Evolutionary conservation across 2,329 filamentous ascomycete genomes (phyloP).

Genomic region (Thielaviopsis populi): DNA sequence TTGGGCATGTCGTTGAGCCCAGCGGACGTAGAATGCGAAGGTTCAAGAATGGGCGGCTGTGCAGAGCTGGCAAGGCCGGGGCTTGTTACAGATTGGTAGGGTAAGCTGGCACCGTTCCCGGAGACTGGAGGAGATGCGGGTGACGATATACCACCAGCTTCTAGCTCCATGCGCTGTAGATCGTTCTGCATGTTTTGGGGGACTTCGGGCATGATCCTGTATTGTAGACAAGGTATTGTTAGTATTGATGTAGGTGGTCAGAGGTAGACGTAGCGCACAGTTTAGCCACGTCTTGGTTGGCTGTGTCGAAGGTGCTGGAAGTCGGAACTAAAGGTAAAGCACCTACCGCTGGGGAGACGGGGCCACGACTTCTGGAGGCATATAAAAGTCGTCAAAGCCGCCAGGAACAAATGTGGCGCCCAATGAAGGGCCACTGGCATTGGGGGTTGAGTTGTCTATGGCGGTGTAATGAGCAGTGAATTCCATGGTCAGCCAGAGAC

Average conservation of each 20-base stretch:
- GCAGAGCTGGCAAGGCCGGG: constrained; percentile 12
- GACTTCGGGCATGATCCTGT: constrained; percentile 84
- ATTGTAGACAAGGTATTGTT: constrained; percentile 12
- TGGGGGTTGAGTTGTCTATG: constrained; percentile 8
- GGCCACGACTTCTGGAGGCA: constrained; percentile 41
- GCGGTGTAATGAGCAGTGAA: neutral
- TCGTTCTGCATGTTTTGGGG: constrained; percentile 94
- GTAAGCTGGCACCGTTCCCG: constrained; percentile 22
- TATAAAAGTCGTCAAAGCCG: constrained; percentile 44
- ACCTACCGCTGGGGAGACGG: constrained; percentile 43
- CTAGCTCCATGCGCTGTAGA: constrained; percentile 77
- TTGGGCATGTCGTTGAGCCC: constrained; percentile 42
- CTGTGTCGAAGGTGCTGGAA: neutral
- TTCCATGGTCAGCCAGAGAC: constrained; percentile 10
- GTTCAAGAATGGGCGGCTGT: constrained; percentile 12
- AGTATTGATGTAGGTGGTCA: neutral
- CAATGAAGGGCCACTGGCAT: constrained; percentile 21
- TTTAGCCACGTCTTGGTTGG: neutral
- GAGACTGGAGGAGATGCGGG: constrained; percentile 24
- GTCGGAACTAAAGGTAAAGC: constrained; percentile 1
- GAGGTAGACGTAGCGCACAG: neutral
- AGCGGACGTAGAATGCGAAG: constrained; percentile 3
- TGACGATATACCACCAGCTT: constrained; percentile 39
- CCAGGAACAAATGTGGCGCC: constrained; percentile 45
- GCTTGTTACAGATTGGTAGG: constrained; percentile 28